Base-by-base conservation (phyloP, 345 rosid genomes). In the Litchi chinensis region DNA sequence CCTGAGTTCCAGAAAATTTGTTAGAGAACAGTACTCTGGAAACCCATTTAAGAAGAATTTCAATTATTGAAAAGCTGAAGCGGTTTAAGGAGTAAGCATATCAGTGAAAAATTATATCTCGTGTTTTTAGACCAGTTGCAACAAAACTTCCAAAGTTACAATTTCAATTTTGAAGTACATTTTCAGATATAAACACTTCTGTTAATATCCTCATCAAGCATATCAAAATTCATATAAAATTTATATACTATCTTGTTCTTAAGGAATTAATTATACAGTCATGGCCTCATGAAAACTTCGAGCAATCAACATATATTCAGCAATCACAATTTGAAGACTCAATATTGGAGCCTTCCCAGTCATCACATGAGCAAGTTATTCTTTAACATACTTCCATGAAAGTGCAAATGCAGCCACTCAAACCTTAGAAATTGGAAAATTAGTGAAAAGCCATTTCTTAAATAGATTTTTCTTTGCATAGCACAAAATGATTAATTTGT, bases 321-420 rank as follows among this genome's bases (percentile, higher is more conserved):
- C 16, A 65, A 11, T 66, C 69, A 62, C 68, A 19, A 44, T 46
- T 48, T 65, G 22, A 64, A 65, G 44, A 18, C 21, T 75, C 60
- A 64, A 28, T 24, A 65, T 11, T 19, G 37, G 37, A 57, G 76
- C 39, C 19, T 43, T 62, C 16, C 54, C 8, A 11, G 21, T n/a
- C 12, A 62, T 43, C 41, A 24, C 57, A 65, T 16, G 44, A 65
- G 18, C 70, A 44, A 64, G 40, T 46, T 60, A 60, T 21, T 10
- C 24, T 11, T 73, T 5, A 18, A 65, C 62, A 64, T 19, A 10
- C 40, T 46, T 63, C 18, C 46, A 40, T 18, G 41, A 8, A 6
- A 52, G 26, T 52, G 78, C 32, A 52, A 75, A 18, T 64, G 32
- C 63, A 54, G 71, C 9, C 21, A 66, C 65, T 28, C 52, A 52